These are phyloP conservation scores for Solanum etuberosum DNA, from an alignment of 257 asterid genomes.

Conservation along the genomic window DNA sequence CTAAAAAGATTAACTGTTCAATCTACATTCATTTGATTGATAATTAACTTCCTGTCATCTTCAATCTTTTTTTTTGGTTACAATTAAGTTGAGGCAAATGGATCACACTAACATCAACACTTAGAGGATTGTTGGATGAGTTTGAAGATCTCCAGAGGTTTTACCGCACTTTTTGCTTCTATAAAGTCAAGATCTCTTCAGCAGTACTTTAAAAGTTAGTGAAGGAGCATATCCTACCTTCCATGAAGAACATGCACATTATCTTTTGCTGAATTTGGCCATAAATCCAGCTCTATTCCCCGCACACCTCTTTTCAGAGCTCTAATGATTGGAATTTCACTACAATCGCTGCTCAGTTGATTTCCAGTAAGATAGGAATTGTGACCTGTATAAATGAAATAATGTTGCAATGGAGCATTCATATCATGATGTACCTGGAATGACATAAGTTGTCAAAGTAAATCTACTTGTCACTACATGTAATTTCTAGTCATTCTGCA, in stretches of 20 bases:
- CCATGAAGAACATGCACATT: slow-evolving; percentile 87
- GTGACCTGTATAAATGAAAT: slow-evolving; percentile 92
- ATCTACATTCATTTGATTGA: neutral
- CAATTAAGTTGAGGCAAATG: neutral
- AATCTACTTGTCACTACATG: slow-evolving; percentile 9
- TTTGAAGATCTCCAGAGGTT: neutral
- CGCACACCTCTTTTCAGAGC: slow-evolving; percentile 87
- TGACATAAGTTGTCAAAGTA: slow-evolving; percentile 14
- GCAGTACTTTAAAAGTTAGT: neutral
- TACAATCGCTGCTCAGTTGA: slow-evolving; percentile 82
- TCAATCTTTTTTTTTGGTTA: neutral
- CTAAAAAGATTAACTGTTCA: neutral
- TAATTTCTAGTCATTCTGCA: neutral
- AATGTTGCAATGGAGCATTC: slow-evolving; percentile 95
- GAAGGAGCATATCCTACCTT: slow-evolving; percentile 45
- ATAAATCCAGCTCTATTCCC: slow-evolving; percentile 88
- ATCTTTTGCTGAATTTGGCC: slow-evolving; percentile 86
- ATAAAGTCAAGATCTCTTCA: neutral
- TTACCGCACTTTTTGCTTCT: neutral
- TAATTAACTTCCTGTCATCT: neutral
- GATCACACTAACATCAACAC: neutral
- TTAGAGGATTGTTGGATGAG: neutral
- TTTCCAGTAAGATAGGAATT: slow-evolving; percentile 94
- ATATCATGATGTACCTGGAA: slow-evolving; percentile 96
- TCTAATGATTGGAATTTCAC: slow-evolving; percentile 70